Conservation (phyloP, 2,329 filamentous ascomycete species). For the Lasiodiplodia hormozganensis region DNA sequence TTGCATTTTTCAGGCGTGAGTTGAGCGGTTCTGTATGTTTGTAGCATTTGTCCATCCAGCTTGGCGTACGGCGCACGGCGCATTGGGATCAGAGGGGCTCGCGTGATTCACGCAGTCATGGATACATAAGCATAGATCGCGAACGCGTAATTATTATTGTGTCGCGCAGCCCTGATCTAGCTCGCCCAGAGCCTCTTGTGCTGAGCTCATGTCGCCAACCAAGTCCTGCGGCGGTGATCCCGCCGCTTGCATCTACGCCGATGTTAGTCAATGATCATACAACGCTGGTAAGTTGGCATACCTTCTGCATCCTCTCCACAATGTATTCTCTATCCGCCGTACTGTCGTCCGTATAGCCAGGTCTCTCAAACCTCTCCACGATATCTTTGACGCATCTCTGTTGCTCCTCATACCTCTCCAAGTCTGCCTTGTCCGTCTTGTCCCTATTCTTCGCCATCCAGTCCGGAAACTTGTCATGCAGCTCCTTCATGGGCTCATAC, state of each 20-base stretch:
- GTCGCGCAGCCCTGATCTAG: conserved; percentile 67
- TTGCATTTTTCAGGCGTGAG: background rate
- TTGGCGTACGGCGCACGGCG: conserved; percentile 3
- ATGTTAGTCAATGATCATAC: conserved; percentile 29
- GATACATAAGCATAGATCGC: conserved; percentile 15
- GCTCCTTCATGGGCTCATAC: conserved; percentile 98
- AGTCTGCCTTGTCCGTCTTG: conserved; percentile 70
- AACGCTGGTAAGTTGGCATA: conserved; percentile 52
- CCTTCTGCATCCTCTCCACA: conserved; percentile 97
- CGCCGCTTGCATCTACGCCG: conserved; percentile 87
- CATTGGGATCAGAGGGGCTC: background rate
- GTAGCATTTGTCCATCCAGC: conserved; percentile 4
- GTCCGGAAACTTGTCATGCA: conserved; percentile 87
- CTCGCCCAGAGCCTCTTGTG: conserved; percentile 70
- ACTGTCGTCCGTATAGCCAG: conserved; percentile 82
- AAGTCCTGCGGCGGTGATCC: conserved; percentile 90
- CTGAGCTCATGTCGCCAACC: conserved; percentile 86
- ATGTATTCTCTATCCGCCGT: conserved; percentile 86
- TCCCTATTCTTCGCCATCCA: conserved; percentile 84
- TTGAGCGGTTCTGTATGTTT: conserved; percentile 3
- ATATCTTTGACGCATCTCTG: conserved; percentile 82
- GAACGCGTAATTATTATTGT: conserved; percentile 53
- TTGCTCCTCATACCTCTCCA: conserved; percentile 82
- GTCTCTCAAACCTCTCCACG: conserved; percentile 84
- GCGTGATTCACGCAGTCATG: conserved; percentile 1